Conservation (phyloP, 768 basidiomycete species). For the Mycena sanguinolenta region DNA sequence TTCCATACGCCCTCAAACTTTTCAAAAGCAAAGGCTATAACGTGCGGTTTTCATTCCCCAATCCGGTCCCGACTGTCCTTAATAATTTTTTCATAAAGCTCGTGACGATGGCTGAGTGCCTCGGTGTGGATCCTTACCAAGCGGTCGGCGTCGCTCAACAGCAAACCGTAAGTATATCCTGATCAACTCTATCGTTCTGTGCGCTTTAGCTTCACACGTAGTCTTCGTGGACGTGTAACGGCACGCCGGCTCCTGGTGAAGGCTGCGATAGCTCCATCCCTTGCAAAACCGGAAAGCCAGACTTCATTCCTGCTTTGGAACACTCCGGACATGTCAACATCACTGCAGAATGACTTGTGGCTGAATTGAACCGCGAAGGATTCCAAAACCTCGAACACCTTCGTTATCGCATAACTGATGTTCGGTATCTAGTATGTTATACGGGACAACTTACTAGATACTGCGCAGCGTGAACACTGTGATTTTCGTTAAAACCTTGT, state of each 20-base stretch:
- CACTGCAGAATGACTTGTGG: too few relatives aligned
- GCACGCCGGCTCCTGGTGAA: neutral
- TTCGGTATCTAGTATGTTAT: too few relatives aligned
- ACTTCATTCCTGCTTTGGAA: too few relatives aligned
- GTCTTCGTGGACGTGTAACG: neutral
- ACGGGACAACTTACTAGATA: too few relatives aligned
- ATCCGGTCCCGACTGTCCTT: too few relatives aligned
- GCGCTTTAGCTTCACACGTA: neutral
- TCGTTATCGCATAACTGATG: too few relatives aligned
- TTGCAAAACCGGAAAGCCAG: neutral
- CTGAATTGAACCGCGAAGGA: too few relatives aligned
- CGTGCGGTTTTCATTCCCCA: neutral
- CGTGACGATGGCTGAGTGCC: neutral
- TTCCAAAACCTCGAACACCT: too few relatives aligned
- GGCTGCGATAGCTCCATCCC: neutral
- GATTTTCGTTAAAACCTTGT: too few relatives aligned
- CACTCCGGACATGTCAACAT: too few relatives aligned
- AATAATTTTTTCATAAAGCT: neutral
- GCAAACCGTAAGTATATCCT: neutral
- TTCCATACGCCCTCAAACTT: neutral
- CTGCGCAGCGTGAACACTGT: too few relatives aligned
- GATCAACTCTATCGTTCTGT: too few relatives aligned
- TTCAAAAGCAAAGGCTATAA: neutral
- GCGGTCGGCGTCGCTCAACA: neutral
- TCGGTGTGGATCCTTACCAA: neutral